A percentile compares a stretch with the other conserved stretches of the same genome.
phyloP scores from a whole-genome alignment of 2,329 filamentous ascomycete genomes.

The Triangularia verruculosa region DNA sequence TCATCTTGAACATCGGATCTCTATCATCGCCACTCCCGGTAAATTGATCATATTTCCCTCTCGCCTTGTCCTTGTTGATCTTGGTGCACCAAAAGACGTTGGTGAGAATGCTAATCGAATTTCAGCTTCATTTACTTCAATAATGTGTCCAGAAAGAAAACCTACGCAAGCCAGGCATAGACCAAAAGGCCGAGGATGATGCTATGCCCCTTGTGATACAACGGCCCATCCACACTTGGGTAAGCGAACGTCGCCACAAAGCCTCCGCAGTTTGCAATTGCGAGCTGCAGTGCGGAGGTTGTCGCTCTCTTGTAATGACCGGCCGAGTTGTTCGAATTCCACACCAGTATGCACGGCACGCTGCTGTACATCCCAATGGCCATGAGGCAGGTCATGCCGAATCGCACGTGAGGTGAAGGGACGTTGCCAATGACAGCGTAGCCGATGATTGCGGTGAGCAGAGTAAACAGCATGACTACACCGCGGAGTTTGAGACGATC shows the following conservation, averaged over 20 bases:
- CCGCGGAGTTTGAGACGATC: slow-evolving; percentile 60
- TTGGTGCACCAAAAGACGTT: slow-evolving; percentile 63
- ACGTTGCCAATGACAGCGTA: slow-evolving; percentile 62
- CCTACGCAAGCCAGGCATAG: slow-evolving; percentile 63
- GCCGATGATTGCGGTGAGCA: slow-evolving; percentile 62
- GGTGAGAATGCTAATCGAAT: slow-evolving; percentile 45
- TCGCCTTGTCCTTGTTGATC: slow-evolving; percentile 59
- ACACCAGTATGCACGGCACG: slow-evolving; percentile 61
- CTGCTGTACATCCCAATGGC: slow-evolving; percentile 62
- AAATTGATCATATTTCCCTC: slow-evolving; percentile 57
- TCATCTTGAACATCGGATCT: slow-evolving; percentile 59
- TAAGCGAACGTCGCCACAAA: slow-evolving; percentile 65
- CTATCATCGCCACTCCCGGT: slow-evolving; percentile 59
- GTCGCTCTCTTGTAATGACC: slow-evolving; percentile 69
- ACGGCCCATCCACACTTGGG: slow-evolving; percentile 51
- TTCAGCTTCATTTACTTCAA: not conserved
- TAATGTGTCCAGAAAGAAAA: slow-evolving; percentile 20
- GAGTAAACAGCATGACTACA: slow-evolving; percentile 58
- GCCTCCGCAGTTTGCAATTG: slow-evolving; percentile 64
- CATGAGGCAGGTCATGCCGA: slow-evolving; percentile 67
- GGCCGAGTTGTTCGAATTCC: slow-evolving; percentile 66
- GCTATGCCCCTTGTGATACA: slow-evolving; percentile 59
- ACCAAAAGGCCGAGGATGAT: slow-evolving; percentile 58
- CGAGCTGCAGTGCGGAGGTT: slow-evolving; percentile 61
- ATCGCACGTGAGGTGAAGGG: slow-evolving; percentile 50